Base-by-base conservation (phyloP, 192 early-diverging fungal genomes). In the Entomortierella lignicola region DNA sequence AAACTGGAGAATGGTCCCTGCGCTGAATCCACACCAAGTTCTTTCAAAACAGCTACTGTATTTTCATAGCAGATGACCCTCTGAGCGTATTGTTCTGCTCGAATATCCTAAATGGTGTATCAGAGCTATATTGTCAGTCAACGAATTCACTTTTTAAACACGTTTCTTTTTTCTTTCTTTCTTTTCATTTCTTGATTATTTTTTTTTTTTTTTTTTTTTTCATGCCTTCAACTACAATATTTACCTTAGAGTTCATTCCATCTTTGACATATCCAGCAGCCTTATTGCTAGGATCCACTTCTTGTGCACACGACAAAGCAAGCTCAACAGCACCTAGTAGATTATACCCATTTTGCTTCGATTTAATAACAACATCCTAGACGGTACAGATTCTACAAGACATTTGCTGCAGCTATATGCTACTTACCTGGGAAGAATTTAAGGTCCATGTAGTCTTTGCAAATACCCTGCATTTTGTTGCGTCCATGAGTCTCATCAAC, bases 191-290 rank as follows among this genome's bases (percentile, higher is more conserved):
- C n/a, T n/a, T n/a, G n/a, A n/a, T n/a, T n/a, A n/a, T n/a, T n/a
- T n/a, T n/a, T n/a, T n/a, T n/a, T n/a, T n/a, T n/a, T n/a, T n/a
- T n/a, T n/a, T n/a, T n/a, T n/a, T n/a, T n/a, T n/a, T n/a, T n/a
- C n/a, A n/a, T n/a, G n/a, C n/a, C n/a, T n/a, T n/a, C n/a, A n/a
- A n/a, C n/a, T n/a, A n/a, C n/a, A n/a, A n/a, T n/a, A 37, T 37
- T 37, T 71, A 62, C 89, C 50, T 73, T 74, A 10, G 77, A 85
- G 25, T 86, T 89, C 47, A 75, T 84, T 0, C 85, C 85, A 31
- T 90, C 89, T 57, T 81, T 69, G 81, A 85, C 87, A 69, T 82
- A 92, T 15, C 82, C 80, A 27, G 85, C 30, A 0, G 87, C 89
- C n/a, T 81, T 74, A 72, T 91, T 84, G 15, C 71, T 66, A 1